Conservation (phyloP, 352 stramenopile genomes). For the Hyaloperonospora brassicae region DNA sequence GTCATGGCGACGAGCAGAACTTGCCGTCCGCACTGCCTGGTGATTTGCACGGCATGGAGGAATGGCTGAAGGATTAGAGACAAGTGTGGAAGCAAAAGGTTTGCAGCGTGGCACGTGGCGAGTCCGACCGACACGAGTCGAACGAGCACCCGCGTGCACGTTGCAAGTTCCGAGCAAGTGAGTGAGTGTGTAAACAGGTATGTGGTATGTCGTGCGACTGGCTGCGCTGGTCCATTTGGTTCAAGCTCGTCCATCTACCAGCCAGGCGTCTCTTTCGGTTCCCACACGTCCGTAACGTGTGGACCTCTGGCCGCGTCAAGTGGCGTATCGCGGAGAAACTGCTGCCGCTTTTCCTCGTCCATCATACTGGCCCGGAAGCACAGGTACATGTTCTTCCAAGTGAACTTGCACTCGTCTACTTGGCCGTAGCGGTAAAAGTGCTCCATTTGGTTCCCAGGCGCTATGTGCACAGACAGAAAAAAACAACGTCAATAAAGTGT, state of each 20-base stretch:
- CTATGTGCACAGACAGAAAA: conserved; percentile 15
- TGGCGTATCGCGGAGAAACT: conserved; percentile 60
- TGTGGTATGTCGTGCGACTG: too few species aligned
- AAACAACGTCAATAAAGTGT: too few species aligned
- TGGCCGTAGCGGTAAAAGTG: conserved; percentile 69
- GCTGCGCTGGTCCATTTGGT: neutral
- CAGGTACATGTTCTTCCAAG: conserved; percentile 74
- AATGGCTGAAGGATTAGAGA: conserved; percentile 69
- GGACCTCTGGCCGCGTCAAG: conserved; percentile 49
- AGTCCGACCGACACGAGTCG: conserved; percentile 9
- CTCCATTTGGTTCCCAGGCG: conserved; percentile 71
- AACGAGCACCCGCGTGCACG: conserved; percentile 12
- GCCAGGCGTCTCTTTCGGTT: conserved; percentile 54
- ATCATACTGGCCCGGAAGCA: conserved; percentile 76
- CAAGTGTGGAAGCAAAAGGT: neutral
- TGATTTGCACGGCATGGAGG: conserved; percentile 72
- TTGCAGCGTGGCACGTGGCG: neutral
- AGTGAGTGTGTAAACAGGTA: conserved; percentile 13
- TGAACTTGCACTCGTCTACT: conserved; percentile 73
- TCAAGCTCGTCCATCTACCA: conserved; percentile 35
- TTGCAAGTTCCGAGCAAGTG: conserved; percentile 11
- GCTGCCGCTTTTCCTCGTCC: conserved; percentile 60
- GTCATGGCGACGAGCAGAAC: conserved; percentile 36
- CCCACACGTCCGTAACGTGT: conserved; percentile 53
- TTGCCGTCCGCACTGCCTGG: conserved; percentile 48